These are phyloP conservation scores for Erysimum cheiri DNA, from an alignment of 441 rosid species.

Conservation along the genomic window DNA sequence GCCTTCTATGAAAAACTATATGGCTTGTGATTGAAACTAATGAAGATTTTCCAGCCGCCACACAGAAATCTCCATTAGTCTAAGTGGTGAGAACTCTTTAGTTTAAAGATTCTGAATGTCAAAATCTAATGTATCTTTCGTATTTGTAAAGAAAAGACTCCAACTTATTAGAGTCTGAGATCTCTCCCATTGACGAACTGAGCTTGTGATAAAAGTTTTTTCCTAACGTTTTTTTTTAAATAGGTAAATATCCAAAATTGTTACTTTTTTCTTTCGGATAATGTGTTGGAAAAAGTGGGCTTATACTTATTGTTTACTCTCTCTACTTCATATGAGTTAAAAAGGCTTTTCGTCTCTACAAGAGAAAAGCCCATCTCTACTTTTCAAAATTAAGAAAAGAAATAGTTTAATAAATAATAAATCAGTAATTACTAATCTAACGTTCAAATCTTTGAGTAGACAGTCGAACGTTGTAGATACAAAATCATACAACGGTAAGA, in stretches of 20 bases:
- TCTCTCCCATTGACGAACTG: constrained; percentile 18
- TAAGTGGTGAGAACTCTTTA: constrained; percentile 14
- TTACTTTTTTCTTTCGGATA: background rate
- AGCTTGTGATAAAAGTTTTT: constrained; percentile 32
- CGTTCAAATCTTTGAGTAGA: too few relatives aligned
- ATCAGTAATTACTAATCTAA: too few relatives aligned
- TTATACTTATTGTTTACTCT: too few relatives aligned
- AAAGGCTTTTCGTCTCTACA: too few relatives aligned
- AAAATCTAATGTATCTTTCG: constrained; percentile 14
- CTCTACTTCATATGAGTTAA: too few relatives aligned
- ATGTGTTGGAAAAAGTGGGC: too few relatives aligned
- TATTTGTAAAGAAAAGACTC: constrained; percentile 38
- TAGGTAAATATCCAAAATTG: constrained; percentile 31
- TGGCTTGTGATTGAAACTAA: constrained; percentile 25
- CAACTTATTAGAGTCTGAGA: constrained; percentile 31
- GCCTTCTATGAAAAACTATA: constrained; percentile 66
- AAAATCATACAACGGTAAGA: too few relatives aligned
- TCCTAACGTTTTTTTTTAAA: constrained; percentile 1
- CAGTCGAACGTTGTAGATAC: too few relatives aligned
- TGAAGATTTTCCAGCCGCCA: constrained; percentile 7
- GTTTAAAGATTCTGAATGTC: constrained; percentile 27
- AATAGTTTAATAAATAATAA: too few relatives aligned
- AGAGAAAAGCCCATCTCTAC: too few relatives aligned
- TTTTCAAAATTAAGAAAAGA: too few relatives aligned
- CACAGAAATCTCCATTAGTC: background rate